Percentiles rank a stretch among this genome's conserved stretches.
Evolutionary conservation across 305 asterid genomes (phyloP).

Genomic region (Solanum hybrid): DNA sequence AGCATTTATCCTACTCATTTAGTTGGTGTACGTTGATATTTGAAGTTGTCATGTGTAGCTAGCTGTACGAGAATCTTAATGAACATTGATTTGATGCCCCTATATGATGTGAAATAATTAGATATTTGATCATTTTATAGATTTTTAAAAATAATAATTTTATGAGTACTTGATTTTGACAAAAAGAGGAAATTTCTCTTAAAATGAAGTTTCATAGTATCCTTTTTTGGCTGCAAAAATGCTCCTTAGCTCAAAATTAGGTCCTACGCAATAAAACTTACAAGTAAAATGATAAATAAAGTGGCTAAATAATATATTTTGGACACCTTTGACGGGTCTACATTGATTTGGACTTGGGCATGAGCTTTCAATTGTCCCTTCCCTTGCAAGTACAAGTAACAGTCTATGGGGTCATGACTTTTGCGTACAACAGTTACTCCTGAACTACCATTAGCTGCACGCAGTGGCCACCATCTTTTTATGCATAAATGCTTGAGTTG

Average conservation of each 20-base stretch:
- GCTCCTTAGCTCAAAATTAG: neutral
- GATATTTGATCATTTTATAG: neutral
- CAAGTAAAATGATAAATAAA: too few species aligned
- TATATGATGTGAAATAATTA: neutral
- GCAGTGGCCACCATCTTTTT: neutral
- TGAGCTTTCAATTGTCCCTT: neutral
- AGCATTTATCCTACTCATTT: neutral
- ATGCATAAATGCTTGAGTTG: neutral
- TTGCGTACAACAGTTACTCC: neutral
- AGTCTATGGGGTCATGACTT: neutral
- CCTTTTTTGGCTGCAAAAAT: neutral
- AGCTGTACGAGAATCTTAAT: neutral
- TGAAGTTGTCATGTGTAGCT: neutral
- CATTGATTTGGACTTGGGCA: neutral
- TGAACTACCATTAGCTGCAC: neutral
- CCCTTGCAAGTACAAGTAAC: neutral
- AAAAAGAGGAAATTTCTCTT: neutral
- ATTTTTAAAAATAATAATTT: neutral
- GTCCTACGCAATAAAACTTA: neutral
- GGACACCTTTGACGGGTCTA: neutral
- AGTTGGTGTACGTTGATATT: neutral
- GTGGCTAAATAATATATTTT: too few species aligned
- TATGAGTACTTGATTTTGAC: neutral
- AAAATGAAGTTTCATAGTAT: neutral
- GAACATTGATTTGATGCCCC: neutral